These are phyloP conservation scores for Aureobasidium melanogenum DNA, from an alignment of 2,329 filamentous ascomycete genomes.

Conservation along the genomic window DNA sequence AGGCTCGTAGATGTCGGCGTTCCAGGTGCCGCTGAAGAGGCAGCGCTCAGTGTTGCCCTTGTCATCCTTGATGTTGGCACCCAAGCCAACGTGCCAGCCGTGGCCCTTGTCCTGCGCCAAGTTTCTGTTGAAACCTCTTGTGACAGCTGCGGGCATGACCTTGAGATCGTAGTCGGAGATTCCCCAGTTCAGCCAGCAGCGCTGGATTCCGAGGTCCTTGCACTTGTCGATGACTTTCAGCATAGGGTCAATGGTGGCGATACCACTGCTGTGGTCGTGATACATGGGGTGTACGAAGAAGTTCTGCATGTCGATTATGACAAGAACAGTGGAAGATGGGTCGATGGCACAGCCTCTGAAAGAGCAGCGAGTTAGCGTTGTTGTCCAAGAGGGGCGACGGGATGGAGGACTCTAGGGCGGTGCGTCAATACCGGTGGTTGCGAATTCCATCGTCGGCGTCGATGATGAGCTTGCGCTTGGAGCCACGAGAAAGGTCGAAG, in stretches of 20 bases:
- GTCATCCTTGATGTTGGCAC: conserved; percentile 28
- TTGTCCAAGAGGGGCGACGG: neutral
- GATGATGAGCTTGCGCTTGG: conserved; percentile 28
- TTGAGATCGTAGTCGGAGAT: conserved; percentile 31
- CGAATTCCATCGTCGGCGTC: conserved; percentile 32
- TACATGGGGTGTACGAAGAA: conserved; percentile 22
- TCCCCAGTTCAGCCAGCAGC: conserved; percentile 36
- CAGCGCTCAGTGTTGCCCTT: conserved; percentile 33
- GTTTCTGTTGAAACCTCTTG: conserved; percentile 31
- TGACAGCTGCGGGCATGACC: conserved; percentile 34
- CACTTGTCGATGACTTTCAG: conserved; percentile 32
- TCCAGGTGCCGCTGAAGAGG: conserved; percentile 35
- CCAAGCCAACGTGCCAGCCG: conserved; percentile 34
- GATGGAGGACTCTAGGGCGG: conserved; percentile 5
- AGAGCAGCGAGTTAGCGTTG: neutral
- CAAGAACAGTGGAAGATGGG: conserved; percentile 25
- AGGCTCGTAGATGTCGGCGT: conserved; percentile 34
- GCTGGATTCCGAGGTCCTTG: conserved; percentile 31
- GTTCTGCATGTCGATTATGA: conserved; percentile 28
- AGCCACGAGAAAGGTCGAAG: conserved; percentile 34
- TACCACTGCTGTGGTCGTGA: conserved; percentile 23
- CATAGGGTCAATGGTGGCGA: conserved; percentile 29
- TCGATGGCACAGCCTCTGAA: conserved; percentile 32
- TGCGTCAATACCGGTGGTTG: conserved; percentile 22
- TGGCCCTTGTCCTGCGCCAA: conserved; percentile 24